Evolutionary conservation across 495 filamentous ascomycete species (phyloP).

Genomic region (Penicillium coprophilum): DNA sequence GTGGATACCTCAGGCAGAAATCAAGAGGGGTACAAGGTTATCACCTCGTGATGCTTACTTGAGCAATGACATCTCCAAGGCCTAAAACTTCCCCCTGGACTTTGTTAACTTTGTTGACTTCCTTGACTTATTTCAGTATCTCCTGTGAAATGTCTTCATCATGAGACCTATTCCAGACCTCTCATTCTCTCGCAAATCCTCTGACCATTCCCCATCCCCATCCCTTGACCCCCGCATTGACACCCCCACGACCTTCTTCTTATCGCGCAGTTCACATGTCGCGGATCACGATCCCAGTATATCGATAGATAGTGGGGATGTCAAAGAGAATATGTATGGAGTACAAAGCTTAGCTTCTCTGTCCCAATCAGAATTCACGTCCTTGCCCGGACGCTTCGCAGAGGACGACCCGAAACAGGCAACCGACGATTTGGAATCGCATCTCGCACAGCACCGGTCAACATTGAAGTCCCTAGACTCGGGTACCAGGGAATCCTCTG

Average conservation of each 20-base stretch:
- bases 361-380: slow-evolving; percentile 23
- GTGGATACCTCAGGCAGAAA: slow-evolving; percentile 5
- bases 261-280: slow-evolving; percentile 35
- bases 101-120: background rate
- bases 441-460: slow-evolving; percentile 29
- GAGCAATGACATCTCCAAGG: slow-evolving; percentile 5
- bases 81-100: background rate
- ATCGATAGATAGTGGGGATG: slow-evolving; percentile 24
- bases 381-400: slow-evolving; percentile 10
- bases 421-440: slow-evolving; percentile 28
- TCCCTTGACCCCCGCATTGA: slow-evolving; percentile 42
- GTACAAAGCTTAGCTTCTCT: slow-evolving; percentile 63
- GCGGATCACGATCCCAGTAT: slow-evolving; percentile 30
- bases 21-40: slow-evolving; percentile 3
- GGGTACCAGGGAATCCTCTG: slow-evolving; percentile 25
- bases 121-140: too few species aligned
- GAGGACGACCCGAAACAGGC: slow-evolving; percentile 27
- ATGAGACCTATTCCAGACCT: slow-evolving; percentile 46
- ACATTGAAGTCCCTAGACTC: slow-evolving; percentile 36
- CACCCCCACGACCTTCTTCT: slow-evolving; percentile 50
- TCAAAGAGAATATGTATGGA: slow-evolving; percentile 54
- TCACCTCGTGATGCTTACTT: slow-evolving; percentile 11
- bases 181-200: slow-evolving; percentile 37
- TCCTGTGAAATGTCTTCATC: slow-evolving; percentile 4
- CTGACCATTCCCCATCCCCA: slow-evolving; percentile 32